Percentiles rank a stretch among this genome's conserved stretches.
Conservation (phyloP, 2,329 filamentous ascomycete species). For the Stagonosporopsis rhizophila region DNA sequence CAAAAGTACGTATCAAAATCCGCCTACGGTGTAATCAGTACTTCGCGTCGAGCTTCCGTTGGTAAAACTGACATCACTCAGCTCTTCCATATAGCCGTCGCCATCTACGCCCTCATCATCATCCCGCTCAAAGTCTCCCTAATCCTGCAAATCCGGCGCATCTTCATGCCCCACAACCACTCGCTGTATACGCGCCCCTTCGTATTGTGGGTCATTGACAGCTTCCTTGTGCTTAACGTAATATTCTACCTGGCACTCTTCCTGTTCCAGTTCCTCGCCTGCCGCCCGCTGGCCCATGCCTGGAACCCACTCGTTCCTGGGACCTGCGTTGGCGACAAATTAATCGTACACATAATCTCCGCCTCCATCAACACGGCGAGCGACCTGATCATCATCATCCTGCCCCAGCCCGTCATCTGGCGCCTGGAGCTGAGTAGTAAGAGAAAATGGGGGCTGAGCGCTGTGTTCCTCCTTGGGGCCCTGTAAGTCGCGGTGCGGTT, state of each 20-base stretch:
- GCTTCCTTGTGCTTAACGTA: slow-evolving; percentile 24
- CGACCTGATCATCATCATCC: slow-evolving; percentile 25
- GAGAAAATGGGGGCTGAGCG: slow-evolving; percentile 21
- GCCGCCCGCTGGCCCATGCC: slow-evolving; percentile 23
- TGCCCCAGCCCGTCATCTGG: slow-evolving; percentile 31
- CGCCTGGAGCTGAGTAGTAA: slow-evolving; percentile 17
- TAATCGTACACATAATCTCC: slow-evolving; percentile 25
- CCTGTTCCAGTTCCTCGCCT: slow-evolving; percentile 27
- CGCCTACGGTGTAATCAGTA: neutral
- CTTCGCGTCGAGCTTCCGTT: neutral
- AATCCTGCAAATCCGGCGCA: slow-evolving; percentile 27
- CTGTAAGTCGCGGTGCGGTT: slow-evolving; percentile 12
- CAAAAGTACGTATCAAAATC: slow-evolving; percentile 9
- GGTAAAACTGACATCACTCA: neutral
- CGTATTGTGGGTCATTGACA: slow-evolving; percentile 14
- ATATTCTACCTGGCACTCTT: slow-evolving; percentile 25
- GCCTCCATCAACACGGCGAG: slow-evolving; percentile 28
- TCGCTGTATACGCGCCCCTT: slow-evolving; percentile 3
- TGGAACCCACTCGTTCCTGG: slow-evolving; percentile 25
- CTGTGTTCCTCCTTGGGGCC: slow-evolving; percentile 22
- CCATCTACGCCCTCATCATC: slow-evolving; percentile 21
- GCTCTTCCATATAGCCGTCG: slow-evolving; percentile 22
- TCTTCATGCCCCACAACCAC: slow-evolving; percentile 21
- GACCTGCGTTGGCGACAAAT: slow-evolving; percentile 18
- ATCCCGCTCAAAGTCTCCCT: slow-evolving; percentile 28